phyloP scores from a whole-genome alignment of 2,329 filamentous ascomycete genomes.

The Sporothrix globosa region DNA sequence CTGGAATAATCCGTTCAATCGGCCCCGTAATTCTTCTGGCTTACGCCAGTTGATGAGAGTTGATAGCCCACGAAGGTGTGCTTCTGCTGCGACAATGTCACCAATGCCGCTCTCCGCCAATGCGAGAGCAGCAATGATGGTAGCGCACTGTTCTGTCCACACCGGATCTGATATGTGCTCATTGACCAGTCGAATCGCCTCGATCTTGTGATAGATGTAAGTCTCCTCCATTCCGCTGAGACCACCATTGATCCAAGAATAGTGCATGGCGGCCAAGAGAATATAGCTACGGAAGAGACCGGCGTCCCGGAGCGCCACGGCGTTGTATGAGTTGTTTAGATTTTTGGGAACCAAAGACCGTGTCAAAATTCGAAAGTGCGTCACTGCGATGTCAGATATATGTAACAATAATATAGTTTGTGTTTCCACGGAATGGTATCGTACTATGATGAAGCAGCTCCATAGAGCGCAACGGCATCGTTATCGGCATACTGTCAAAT shows the following conservation, averaged over 20 bases:
- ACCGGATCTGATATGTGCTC: slow-evolving; percentile 7
- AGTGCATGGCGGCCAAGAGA: slow-evolving; percentile 23
- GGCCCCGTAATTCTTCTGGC: slow-evolving; percentile 4
- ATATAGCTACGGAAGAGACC: not conserved
- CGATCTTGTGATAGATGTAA: slow-evolving; percentile 21
- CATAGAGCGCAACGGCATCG: slow-evolving; percentile 23
- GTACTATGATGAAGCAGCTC: slow-evolving; percentile 24
- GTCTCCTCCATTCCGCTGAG: slow-evolving; percentile 21
- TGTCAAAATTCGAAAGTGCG: slow-evolving; percentile 22
- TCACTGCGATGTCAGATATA: not conserved
- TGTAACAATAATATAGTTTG: not conserved
- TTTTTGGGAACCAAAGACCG: not conserved
- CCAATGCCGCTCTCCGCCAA: slow-evolving; percentile 28
- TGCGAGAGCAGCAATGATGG: slow-evolving; percentile 16
- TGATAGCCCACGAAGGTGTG: slow-evolving; percentile 19
- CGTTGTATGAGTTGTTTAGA: not conserved
- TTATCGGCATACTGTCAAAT: slow-evolving; percentile 14
- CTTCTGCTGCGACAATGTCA: slow-evolving; percentile 16
- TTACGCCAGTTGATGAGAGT: slow-evolving; percentile 20
- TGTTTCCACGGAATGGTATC: not conserved
- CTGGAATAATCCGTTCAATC: slow-evolving; percentile 5
- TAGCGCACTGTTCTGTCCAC: not conserved
- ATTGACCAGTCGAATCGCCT: slow-evolving; percentile 25
- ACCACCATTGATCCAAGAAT: slow-evolving; percentile 26
- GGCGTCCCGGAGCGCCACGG: not conserved